Evolutionary conservation across 306 rosid species (phyloP).

Genomic region (Cucurbita moschata): DNA sequence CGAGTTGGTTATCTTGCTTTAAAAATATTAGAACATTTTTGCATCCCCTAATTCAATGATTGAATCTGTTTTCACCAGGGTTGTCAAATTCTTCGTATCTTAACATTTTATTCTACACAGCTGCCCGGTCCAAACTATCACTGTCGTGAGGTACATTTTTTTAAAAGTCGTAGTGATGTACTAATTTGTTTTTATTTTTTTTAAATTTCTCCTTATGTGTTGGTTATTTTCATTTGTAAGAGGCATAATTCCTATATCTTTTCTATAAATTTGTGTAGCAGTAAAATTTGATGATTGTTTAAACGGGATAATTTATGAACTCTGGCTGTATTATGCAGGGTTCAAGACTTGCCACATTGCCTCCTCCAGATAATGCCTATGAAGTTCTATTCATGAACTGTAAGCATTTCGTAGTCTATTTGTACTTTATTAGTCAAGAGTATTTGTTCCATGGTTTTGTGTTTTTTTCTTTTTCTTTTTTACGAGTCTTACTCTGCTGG

Average conservation of each 20-base stretch:
- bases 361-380: constrained; percentile 50
- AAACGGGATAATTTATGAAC: neutral
- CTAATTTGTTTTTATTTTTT: too few relatives aligned
- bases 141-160: constrained; percentile 72
- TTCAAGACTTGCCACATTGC: constrained; percentile 69
- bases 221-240: neutral
- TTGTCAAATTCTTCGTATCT: constrained; percentile 71
- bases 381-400: constrained; percentile 79
- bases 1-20: neutral
- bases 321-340: constrained; percentile 36
- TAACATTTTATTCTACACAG: constrained; percentile 92
- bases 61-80: constrained; percentile 33
- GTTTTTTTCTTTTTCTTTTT: neutral
- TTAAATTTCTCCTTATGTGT: neutral
- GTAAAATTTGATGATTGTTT: neutral
- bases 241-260: neutral
- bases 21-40: neutral
- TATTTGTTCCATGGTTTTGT: neutral
- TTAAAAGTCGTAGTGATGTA: too few relatives aligned
- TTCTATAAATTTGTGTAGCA: neutral
- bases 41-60: neutral
- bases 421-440: neutral
- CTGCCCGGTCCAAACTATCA: constrained; percentile 99
- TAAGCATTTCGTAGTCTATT: constrained; percentile 18
- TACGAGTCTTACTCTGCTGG: constrained; percentile 15